Conservation (phyloP, 139 green algal species). For the Eudorina sp. region DNA sequence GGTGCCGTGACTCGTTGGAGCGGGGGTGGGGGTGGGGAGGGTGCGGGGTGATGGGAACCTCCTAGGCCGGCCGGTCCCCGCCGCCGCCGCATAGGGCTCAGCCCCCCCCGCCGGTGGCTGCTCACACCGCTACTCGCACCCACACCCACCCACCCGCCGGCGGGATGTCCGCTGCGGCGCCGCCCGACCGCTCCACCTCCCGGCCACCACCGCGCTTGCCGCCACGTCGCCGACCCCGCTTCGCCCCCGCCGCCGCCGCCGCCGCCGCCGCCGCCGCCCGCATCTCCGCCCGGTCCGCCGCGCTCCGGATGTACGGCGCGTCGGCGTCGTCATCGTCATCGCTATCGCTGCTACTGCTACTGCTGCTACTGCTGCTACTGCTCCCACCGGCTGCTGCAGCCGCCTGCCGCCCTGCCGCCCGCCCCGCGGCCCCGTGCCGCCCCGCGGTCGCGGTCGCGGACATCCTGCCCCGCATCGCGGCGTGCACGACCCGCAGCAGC, state of each 20-base stretch:
- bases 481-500: constrained; percentile 21
- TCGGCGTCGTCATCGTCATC: background rate
- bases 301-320: constrained; percentile 25
- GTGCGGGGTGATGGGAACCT: too few relatives aligned
- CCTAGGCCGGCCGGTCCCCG: too few relatives aligned
- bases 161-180: background rate
- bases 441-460: background rate
- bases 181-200: background rate
- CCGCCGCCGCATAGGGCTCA: too few relatives aligned
- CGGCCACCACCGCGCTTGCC: background rate
- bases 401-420: background rate
- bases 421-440: background rate
- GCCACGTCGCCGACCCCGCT: background rate
- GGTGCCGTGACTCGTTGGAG: too few relatives aligned
- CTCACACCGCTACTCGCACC: background rate
- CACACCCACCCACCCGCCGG: background rate
- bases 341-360: background rate
- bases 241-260: background rate
- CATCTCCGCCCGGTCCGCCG: background rate
- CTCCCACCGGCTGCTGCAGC: background rate
- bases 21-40: too few relatives aligned
- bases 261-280: background rate
- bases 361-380: background rate
- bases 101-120: background rate
- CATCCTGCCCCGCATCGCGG: constrained; percentile 37